Evolutionary conservation across 352 stramenopile species (phyloP), one percentile per base, ranked within the genome.

Genomic region (Globisporangium ultimum): DNA sequence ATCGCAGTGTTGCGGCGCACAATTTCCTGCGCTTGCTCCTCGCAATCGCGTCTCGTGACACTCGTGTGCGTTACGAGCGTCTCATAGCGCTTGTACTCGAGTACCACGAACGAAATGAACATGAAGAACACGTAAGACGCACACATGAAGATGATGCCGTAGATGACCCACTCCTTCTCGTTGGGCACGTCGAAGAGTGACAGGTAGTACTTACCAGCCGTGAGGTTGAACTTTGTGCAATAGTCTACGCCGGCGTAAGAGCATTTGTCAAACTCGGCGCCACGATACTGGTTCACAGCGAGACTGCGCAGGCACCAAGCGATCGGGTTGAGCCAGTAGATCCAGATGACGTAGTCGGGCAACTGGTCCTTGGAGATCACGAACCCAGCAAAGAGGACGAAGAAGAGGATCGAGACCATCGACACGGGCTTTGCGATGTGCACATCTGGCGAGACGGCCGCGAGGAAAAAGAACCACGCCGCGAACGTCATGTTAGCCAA

Each of bases 311-410:
- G 52, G 21, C 24, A 51, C 71, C 71, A 79, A 0, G 57, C 32
- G 13, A 79, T 63, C 18, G 72, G 72, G 47, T 78, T 75, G 14
- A 82, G 49, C 49, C 58, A 80, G 58, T 74, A 82, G 41, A 78
- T 51, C 72, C 72, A 81, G 18, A 67, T 66, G 36, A 57, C 66
- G 22, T 55, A 61, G 24, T 74, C 38, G 12, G 70, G 71, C 4
- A 82, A 67, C 3, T 61, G 18, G 28, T 70, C 32, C 32, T 69
- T 60, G 13, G 70, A 47, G 34, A 76, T 59, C 45, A 76, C 42
- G 22, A 77, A 80, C 12, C 71, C 70, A 4, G 45, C 58, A 32
- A 78, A 80, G 21, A 79, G 38, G 10, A 75, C 36, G 41, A 64
- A 77, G 40, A 78, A 21, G 13, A 55, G 36, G 24, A 75, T 56